Base-by-base conservation (phyloP, 345 rosid genomes). In the Rhodamnia rubescens region DNA sequence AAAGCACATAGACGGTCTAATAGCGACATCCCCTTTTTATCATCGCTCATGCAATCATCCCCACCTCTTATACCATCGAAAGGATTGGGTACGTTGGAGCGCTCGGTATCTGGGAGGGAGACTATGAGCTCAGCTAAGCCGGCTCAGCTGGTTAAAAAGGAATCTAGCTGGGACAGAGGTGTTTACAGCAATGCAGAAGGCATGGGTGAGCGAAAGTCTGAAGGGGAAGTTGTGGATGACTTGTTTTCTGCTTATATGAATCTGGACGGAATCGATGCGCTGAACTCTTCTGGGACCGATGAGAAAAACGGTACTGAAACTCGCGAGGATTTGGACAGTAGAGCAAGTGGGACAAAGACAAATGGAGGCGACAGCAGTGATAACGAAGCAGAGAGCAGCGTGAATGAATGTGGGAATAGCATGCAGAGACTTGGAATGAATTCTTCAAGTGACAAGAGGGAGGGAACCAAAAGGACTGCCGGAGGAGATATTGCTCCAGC, bases 161-260 rank as follows among this genome's bases (percentile, higher is more conserved):
- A 92, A 86, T 59, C 85, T 5, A 87, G 88, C 86, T 93, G 93
- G 91, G 98, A 96, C 49, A 92, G 85, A 89, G 91, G 90, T 57
- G 86, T 86, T 18, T 92, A 90, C 53, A 83, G 57, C 85, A 88
- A 83, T 85, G 89, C 85, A 6, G 95, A 95, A 91, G 96, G 95
- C 27, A 91, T 87, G 87, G 94, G 94, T 16, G 98, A 94, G 92
- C 90, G 96, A 86, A 95, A 92, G 89, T 88, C 94, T 5, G 95
- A 95, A 89, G 98, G 95, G 61, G 95, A 95, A 87, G 91, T 90
- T 47, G 94, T 95, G 87, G 99, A 97, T 88, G 99, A 96, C 87
- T 90, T 96, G 87, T 93, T 97, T 89, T 96, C 98, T 14, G 98
- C 99, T 0, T 97, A 95, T 83, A 97, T 97, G 98, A 97, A 97